Percentiles rank a stretch among this genome's conserved stretches.
Evolutionary conservation across 2,329 filamentous ascomycete genomes (phyloP).

Genomic region (Fusarium kyushuense): DNA sequence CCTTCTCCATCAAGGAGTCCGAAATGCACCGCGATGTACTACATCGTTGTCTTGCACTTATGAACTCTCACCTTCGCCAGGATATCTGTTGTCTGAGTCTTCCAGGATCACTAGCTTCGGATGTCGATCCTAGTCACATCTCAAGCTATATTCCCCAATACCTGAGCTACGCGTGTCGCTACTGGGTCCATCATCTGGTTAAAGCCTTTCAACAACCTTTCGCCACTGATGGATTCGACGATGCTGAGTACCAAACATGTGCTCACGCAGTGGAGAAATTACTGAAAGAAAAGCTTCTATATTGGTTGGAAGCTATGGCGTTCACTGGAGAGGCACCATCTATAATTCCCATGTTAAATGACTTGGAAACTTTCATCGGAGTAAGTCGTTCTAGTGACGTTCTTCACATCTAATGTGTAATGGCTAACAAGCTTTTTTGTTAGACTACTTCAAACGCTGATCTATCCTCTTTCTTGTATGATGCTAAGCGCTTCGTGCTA

Average conservation of each 20-base stretch:
- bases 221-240: too few relatives aligned
- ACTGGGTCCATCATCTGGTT: neutral
- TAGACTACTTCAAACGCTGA: neutral
- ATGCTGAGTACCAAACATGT: too few relatives aligned
- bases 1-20: neutral
- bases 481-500: neutral
- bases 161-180: neutral
- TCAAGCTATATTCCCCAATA: neutral
- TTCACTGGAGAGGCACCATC: neutral
- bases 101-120: neutral
- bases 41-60: neutral
- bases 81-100: neutral
- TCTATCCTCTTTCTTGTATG: neutral
- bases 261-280: too few relatives aligned
- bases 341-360: neutral
- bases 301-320: neutral
- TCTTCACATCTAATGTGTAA: too few relatives aligned
- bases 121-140: neutral
- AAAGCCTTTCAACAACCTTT: too few relatives aligned
- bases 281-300: too few relatives aligned
- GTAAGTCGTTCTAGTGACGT: too few relatives aligned
- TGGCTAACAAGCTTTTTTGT: neutral
- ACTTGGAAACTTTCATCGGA: neutral
- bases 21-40: accelerated
- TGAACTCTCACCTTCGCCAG: neutral